These are phyloP conservation scores for Calcarisporium arbuscula DNA, from an alignment of 2,329 filamentous ascomycete species.

Conservation along the genomic window DNA sequence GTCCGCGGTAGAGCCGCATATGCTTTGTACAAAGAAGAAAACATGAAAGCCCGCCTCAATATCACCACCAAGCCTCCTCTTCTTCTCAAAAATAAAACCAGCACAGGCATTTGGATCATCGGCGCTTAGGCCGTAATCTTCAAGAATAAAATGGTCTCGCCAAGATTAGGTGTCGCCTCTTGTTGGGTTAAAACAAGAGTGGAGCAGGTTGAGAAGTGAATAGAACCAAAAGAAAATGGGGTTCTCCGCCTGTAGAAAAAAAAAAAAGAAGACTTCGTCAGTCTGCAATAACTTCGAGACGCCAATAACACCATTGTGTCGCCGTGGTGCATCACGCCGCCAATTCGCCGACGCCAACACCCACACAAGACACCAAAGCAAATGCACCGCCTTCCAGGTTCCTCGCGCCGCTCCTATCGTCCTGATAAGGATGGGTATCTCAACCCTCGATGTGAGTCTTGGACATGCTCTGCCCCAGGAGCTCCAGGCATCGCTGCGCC, in stretches of 20 bases:
- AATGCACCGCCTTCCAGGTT: neutral
- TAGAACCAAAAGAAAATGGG: too few relatives aligned
- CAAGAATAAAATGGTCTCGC: too few relatives aligned
- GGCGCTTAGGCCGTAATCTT: too few relatives aligned
- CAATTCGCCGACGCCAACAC: constrained; percentile 1
- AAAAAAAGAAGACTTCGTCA: constrained; percentile 17
- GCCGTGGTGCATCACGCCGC: constrained; percentile 8
- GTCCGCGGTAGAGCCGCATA: constrained; percentile 21
- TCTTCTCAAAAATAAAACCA: too few relatives aligned
- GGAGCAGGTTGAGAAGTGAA: too few relatives aligned
- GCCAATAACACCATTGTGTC: constrained; percentile 22
- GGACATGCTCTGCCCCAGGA: constrained; percentile 66
- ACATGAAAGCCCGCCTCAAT: constrained; percentile 15
- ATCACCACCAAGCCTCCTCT: too few relatives aligned
- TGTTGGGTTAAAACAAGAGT: too few relatives aligned
- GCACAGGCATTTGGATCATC: too few relatives aligned
- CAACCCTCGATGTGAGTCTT: constrained; percentile 81
- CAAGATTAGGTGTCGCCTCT: too few relatives aligned
- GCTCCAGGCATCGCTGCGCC: constrained; percentile 82
- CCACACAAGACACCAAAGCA: constrained; percentile 1
- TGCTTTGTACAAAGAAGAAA: constrained; percentile 28
- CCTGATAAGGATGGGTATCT: constrained; percentile 6
- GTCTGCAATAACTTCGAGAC: constrained; percentile 21
- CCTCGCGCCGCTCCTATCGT: neutral
- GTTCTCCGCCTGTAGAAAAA: too few relatives aligned